These are phyloP conservation scores for Theileria equi DNA, from an alignment of 169 alveolate genomes.

Conservation along the genomic window DNA sequence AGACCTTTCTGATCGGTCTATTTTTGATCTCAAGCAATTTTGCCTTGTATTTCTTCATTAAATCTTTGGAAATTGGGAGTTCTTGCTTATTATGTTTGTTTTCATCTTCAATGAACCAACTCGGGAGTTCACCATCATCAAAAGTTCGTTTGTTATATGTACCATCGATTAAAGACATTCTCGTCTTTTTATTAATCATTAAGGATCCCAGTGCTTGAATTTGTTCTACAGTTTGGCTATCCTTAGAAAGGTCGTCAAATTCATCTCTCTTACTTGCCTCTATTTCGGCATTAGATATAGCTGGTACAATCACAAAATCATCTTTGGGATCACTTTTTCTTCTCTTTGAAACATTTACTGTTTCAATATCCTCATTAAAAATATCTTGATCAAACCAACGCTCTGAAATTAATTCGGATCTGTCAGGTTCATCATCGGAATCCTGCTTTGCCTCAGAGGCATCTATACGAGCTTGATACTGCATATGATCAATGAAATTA, in stretches of 20 bases:
- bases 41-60: slow-evolving; percentile 88
- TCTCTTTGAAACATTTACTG: not conserved
- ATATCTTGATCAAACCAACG: slow-evolving; percentile 73
- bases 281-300: slow-evolving; percentile 50
- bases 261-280: slow-evolving; percentile 12
- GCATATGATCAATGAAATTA: slow-evolving; percentile 27
- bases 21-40: slow-evolving; percentile 90
- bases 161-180: slow-evolving; percentile 91
- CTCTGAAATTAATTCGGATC: not conserved
- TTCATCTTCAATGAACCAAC: slow-evolving; percentile 98
- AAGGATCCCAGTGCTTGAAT: slow-evolving; percentile 59
- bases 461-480: slow-evolving; percentile 33
- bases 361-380: slow-evolving; percentile 31
- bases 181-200: slow-evolving; percentile 83
- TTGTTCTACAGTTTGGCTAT: slow-evolving; percentile 30
- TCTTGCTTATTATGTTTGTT: slow-evolving; percentile 87
- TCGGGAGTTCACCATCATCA: slow-evolving; percentile 87
- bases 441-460: slow-evolving; percentile 15
- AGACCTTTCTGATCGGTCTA: slow-evolving; percentile 95
- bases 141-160: slow-evolving; percentile 93
- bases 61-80: slow-evolving; percentile 94
- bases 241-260: slow-evolving; percentile 30
- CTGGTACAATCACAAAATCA: slow-evolving; percentile 38
- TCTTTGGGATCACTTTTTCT: slow-evolving; percentile 25
- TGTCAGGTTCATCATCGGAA: slow-evolving; percentile 4